phyloP scores from a whole-genome alignment of 1,284 basidiomycete species.

The Dichomitus squalens region DNA sequence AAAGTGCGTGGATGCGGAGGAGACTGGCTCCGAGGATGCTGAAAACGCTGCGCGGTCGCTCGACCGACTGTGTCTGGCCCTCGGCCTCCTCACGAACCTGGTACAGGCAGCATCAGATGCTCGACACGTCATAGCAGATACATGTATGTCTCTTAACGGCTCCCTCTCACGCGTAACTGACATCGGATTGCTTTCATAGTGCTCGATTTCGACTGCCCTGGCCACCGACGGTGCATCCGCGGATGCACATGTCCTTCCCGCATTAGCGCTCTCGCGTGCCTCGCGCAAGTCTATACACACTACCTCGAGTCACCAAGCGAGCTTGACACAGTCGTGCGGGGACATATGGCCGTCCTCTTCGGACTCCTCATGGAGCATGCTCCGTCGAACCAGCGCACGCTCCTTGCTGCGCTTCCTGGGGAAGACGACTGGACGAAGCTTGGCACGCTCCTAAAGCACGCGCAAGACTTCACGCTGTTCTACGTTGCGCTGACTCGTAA shows the following conservation, averaged over 20 bases:
- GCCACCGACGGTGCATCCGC: constrained; percentile 46
- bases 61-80: constrained; percentile 68
- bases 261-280: constrained; percentile 47
- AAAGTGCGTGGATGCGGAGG: constrained; percentile 21
- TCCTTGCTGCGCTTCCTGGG: constrained; percentile 49
- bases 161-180: not conserved
- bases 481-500: constrained; percentile 45
- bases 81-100: constrained; percentile 73
- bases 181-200: constrained; percentile 34
- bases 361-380: constrained; percentile 64
- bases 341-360: constrained; percentile 71
- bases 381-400: constrained; percentile 42
- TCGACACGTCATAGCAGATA: constrained; percentile 46
- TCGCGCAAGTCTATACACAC: constrained; percentile 45
- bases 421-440: constrained; percentile 40
- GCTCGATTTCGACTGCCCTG: constrained; percentile 51
- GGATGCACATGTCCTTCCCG: constrained; percentile 50
- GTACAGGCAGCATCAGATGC: constrained; percentile 57
- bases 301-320: constrained; percentile 33
- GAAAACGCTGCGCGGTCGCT: constrained; percentile 42
- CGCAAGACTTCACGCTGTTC: constrained; percentile 58
- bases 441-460: constrained; percentile 50
- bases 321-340: constrained; percentile 50
- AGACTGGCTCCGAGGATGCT: constrained; percentile 21
- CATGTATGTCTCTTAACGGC: constrained; percentile 40